Evolutionary conservation across 139 green algal genomes (phyloP).

Genomic region (Micractinium sp.): DNA sequence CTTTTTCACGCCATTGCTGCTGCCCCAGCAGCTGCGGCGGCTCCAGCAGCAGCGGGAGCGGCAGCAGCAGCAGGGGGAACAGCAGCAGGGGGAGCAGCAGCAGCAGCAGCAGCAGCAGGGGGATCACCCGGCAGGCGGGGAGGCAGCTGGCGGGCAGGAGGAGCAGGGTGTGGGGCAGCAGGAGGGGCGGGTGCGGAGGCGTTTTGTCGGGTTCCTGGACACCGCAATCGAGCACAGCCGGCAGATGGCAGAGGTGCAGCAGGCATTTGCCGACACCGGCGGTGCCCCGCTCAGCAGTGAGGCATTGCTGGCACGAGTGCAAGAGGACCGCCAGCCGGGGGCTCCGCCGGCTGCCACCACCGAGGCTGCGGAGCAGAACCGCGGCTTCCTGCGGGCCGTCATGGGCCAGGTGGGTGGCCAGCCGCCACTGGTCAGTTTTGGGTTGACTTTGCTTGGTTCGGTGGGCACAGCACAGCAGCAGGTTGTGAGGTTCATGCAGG

Average conservation of each 20-base stretch:
- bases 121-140: background rate
- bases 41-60: background rate
- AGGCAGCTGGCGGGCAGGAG: background rate
- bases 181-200: background rate
- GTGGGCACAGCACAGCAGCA: too few relatives aligned
- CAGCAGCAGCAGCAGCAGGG: background rate
- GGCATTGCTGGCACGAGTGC: too few relatives aligned
- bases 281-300: too few relatives aligned
- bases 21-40: background rate
- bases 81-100: background rate
- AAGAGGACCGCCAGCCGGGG: background rate
- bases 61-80: background rate
- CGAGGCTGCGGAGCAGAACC: background rate
- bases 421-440: too few relatives aligned
- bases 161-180: background rate
- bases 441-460: too few relatives aligned
- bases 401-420: background rate
- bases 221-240: too few relatives aligned
- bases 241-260: too few relatives aligned
- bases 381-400: background rate
- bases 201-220: too few relatives aligned
- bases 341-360: background rate
- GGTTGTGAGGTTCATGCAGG: too few relatives aligned
- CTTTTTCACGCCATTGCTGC: background rate
- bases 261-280: too few relatives aligned